These are phyloP conservation scores for Scenedesmus sp. DNA, from an alignment of 163 green algal species.

Conservation along the genomic window DNA sequence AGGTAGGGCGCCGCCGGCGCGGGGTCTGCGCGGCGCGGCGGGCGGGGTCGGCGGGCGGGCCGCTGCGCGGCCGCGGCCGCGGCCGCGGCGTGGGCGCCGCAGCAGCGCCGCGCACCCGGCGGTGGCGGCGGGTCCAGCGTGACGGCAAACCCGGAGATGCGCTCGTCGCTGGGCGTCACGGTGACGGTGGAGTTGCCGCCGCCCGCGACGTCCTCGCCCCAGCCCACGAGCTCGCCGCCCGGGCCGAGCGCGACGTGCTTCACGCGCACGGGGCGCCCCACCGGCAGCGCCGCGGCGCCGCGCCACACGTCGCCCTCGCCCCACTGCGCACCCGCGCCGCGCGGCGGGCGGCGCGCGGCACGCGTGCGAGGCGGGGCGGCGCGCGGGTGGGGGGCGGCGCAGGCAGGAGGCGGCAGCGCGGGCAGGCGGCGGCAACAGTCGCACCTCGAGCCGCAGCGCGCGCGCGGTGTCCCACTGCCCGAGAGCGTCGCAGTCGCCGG, in stretches of 20 bases:
- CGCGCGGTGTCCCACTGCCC: background rate
- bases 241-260: conserved; percentile 25
- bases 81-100: too few species aligned
- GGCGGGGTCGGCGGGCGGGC: too few species aligned
- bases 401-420: background rate
- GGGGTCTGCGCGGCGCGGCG: background rate
- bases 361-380: background rate
- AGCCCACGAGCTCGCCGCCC: conserved; percentile 11
- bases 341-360: too few species aligned
- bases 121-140: background rate
- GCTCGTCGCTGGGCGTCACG: conserved; percentile 1
- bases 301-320: conserved; percentile 36
- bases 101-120: conserved; percentile 9
- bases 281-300: background rate
- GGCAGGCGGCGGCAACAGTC: background rate
- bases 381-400: background rate
- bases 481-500: background rate
- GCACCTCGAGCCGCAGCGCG: conserved; percentile 3
- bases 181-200: conserved; percentile 22
- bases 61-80: too few species aligned
- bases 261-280: conserved; percentile 5
- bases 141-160: background rate
- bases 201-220: background rate
- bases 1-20: conserved; percentile 6
- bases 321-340: too few species aligned